These are phyloP conservation scores for Pythium chondricola DNA, from an alignment of 352 stramenopile genomes.

Conservation along the genomic window DNA sequence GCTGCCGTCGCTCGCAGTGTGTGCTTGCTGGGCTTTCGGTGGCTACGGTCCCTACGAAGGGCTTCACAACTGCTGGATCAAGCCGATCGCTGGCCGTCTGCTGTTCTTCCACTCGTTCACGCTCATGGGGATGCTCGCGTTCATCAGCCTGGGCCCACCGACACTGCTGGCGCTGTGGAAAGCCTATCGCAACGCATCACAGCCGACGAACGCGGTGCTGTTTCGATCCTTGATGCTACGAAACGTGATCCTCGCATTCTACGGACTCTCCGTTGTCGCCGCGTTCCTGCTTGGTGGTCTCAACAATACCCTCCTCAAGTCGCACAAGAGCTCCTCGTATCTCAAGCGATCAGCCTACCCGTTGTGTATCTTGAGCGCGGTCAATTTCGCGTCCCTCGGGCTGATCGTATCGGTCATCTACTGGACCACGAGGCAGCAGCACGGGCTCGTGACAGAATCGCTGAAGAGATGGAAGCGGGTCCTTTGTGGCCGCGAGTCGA, in stretches of 20 bases:
- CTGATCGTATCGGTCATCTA: slow-evolving; percentile 28
- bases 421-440: slow-evolving; percentile 20
- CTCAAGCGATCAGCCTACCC: slow-evolving; percentile 24
- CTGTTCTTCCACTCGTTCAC: slow-evolving; percentile 32
- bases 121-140: slow-evolving; percentile 14
- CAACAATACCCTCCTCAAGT: slow-evolving; percentile 21
- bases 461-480: too few relatives aligned
- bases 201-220: slow-evolving; percentile 7
- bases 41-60: slow-evolving; percentile 24
- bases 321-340: slow-evolving; percentile 20
- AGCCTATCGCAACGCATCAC: slow-evolving; percentile 12
- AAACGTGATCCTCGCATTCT: slow-evolving; percentile 21
- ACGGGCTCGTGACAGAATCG: too few relatives aligned
- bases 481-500: slow-evolving; percentile 4
- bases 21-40: slow-evolving; percentile 21
- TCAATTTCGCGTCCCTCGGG: slow-evolving; percentile 29
- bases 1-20: slow-evolving; percentile 15
- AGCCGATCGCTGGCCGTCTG: slow-evolving; percentile 20
- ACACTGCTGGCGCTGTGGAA: slow-evolving; percentile 20
- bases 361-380: slow-evolving; percentile 25
- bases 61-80: slow-evolving; percentile 33
- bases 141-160: slow-evolving; percentile 13
- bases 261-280: slow-evolving; percentile 15
- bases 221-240: slow-evolving; percentile 23
- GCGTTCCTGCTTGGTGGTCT: slow-evolving; percentile 24